Conservation (phyloP, 2,329 filamentous ascomycete genomes). For the Colletotrichum orbiculare region DNA sequence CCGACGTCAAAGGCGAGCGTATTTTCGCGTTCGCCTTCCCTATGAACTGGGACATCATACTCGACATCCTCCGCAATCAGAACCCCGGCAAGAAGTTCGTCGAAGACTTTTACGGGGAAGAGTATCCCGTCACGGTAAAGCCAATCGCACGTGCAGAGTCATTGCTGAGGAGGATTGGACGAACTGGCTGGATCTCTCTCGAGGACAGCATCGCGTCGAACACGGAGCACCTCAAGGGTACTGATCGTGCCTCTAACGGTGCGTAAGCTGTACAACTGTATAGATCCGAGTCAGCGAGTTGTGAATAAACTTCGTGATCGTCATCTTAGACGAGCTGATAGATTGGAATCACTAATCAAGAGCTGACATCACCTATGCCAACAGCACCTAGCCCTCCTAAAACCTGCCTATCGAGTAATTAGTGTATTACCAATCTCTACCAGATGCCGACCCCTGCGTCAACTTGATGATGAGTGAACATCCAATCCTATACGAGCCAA, state of each 20-base stretch:
- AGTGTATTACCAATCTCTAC: too few relatives aligned
- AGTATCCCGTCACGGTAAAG: slow-evolving; percentile 23
- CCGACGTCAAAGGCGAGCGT: slow-evolving; percentile 58
- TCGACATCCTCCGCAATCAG: slow-evolving; percentile 41
- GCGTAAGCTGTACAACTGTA: neutral
- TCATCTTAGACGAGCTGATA: too few relatives aligned
- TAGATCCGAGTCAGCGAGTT: neutral
- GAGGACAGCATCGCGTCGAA: slow-evolving; percentile 16
- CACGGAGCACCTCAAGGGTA: neutral
- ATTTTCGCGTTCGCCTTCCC: slow-evolving; percentile 64
- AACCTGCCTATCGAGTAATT: too few relatives aligned
- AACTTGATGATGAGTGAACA: too few relatives aligned
- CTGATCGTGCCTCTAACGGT: neutral
- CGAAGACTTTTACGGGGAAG: slow-evolving; percentile 22
- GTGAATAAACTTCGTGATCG: neutral
- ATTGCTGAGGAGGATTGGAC: neutral
- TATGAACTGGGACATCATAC: slow-evolving; percentile 58
- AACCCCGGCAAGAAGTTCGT: slow-evolving; percentile 38
- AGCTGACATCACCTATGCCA: too few relatives aligned
- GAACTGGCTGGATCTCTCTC: slow-evolving; percentile 5
- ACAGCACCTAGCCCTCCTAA: too few relatives aligned
- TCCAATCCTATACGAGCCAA: too few relatives aligned
- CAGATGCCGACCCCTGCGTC: too few relatives aligned
- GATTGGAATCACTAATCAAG: too few relatives aligned
- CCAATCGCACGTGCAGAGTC: slow-evolving; percentile 11